Percentiles rank a stretch among this genome's conserved stretches.
phyloP scores from a whole-genome alignment of 2,329 filamentous ascomycete species.

The Colletotrichum sp. region DNA sequence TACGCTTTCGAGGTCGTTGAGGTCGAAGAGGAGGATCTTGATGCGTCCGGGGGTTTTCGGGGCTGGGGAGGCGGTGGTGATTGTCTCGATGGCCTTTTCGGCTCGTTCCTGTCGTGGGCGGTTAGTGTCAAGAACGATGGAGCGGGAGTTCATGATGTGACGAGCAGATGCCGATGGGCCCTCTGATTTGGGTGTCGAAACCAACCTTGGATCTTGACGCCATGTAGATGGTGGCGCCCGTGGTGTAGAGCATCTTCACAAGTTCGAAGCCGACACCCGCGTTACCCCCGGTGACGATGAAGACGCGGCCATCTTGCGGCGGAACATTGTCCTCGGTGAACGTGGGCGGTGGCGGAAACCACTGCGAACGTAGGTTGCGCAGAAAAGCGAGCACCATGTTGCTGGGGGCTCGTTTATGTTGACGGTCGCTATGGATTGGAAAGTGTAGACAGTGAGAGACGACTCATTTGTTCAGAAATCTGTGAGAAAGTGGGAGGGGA shows the following conservation, averaged over 20 bases:
- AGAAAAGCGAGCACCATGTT: not conserved
- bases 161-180: not conserved
- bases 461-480: not conserved
- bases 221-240: not conserved
- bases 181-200: not conserved
- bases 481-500: not conserved
- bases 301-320: not conserved
- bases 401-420: not conserved
- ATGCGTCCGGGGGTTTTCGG: not conserved
- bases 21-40: not conserved
- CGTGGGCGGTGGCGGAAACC: not conserved
- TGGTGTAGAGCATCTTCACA: not conserved
- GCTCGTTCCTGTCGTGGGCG: not conserved
- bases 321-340: not conserved
- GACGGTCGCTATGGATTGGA: not conserved
- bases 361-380: not conserved
- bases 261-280: not conserved
- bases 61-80: not conserved
- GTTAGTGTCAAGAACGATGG: not conserved
- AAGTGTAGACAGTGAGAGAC: not conserved
- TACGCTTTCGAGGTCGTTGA: not conserved
- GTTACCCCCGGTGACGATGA: not conserved
- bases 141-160: not conserved
- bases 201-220: not conserved
- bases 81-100: not conserved